Evolutionary conservation across 371 early-diverging fungal genomes (phyloP).

Genomic region (Funneliformis caledonium): DNA sequence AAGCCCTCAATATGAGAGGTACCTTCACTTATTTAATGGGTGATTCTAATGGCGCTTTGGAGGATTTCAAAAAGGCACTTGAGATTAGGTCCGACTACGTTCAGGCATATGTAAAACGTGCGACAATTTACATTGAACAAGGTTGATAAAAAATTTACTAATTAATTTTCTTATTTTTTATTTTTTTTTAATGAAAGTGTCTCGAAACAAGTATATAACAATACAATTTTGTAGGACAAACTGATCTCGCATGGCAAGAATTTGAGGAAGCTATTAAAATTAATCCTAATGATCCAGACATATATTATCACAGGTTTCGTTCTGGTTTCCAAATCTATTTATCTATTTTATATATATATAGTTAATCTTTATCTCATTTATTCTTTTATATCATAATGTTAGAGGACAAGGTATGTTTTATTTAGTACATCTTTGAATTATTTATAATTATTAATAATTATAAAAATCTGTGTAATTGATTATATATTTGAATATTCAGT

Average conservation of each 20-base stretch:
- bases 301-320: conserved; percentile 76
- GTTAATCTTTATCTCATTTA: not conserved
- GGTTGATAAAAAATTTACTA: conserved; percentile 43
- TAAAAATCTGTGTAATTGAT: not conserved
- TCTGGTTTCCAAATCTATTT: not conserved
- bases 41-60: conserved; percentile 72
- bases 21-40: conserved; percentile 90
- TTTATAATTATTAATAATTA: not conserved
- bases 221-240: conserved; percentile 53
- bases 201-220: not conserved
- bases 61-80: conserved; percentile 80
- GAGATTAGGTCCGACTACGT: conserved; percentile 78
- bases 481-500: conserved; percentile 43
- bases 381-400: not conserved
- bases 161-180: no score
- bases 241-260: conserved; percentile 65
- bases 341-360: not conserved
- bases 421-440: not conserved
- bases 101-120: conserved; percentile 87
- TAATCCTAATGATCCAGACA: conserved; percentile 73
- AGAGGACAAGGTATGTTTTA: conserved; percentile 52
- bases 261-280: conserved; percentile 74
- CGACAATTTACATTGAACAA: conserved; percentile 88
- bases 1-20: conserved; percentile 84
- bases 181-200: no score